Evolutionary conservation across 768 basidiomycete genomes (phyloP).

Genomic region (Lentinula detonsa): DNA sequence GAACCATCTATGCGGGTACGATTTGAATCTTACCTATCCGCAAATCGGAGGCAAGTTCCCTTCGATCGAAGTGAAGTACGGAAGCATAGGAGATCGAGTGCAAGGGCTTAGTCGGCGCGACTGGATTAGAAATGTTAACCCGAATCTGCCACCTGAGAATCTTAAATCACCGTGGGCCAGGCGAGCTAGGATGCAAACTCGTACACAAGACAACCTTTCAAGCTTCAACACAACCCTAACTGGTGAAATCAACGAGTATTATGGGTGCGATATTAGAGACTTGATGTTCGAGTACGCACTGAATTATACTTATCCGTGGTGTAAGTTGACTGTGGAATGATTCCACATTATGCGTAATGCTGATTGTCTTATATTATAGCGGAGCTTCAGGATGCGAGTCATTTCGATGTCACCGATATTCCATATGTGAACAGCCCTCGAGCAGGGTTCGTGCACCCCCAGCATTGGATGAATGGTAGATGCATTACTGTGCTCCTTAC

Average conservation of each 20-base stretch:
- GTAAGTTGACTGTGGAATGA: slow-evolving; percentile 13
- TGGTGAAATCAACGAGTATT: slow-evolving; percentile 23
- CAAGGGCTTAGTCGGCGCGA: not conserved
- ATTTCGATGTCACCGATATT: not conserved
- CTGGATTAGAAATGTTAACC: not conserved
- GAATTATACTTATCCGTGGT: slow-evolving; percentile 65
- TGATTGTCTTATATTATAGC: not conserved
- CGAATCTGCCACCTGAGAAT: not conserved
- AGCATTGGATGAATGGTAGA: not conserved
- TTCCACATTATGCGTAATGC: not conserved
- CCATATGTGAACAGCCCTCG: not conserved
- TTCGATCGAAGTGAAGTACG: slow-evolving; percentile 16
- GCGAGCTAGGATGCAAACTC: not conserved
- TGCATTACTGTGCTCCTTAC: not conserved
- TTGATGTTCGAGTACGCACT: slow-evolving; percentile 66
- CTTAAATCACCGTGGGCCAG: not conserved
- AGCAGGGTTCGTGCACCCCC: not conserved
- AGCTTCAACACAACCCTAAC: not conserved
- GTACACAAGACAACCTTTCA: not conserved
- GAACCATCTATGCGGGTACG: slow-evolving; percentile 53
- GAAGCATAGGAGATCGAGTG: not conserved
- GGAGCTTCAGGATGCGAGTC: not conserved
- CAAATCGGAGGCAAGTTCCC: slow-evolving; percentile 46
- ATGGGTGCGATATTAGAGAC: slow-evolving; percentile 58
- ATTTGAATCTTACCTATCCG: slow-evolving; percentile 67